Percentiles rank a stretch among this genome's conserved stretches.
phyloP scores from a whole-genome alignment of 257 asterid genomes.

The Gentiana dahurica region DNA sequence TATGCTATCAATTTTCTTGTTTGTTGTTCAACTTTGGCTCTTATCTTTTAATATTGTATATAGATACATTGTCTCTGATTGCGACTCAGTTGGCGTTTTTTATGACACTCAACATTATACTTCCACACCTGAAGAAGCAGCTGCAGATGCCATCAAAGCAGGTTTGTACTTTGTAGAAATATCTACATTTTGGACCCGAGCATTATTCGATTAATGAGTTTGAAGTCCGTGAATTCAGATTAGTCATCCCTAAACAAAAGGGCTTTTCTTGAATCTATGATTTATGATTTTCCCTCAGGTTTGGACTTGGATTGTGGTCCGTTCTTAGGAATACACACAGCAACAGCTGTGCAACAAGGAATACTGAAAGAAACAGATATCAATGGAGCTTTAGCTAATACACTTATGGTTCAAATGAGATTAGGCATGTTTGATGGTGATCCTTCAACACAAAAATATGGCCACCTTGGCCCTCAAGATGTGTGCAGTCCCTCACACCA shows the following conservation, averaged over 20 bases:
- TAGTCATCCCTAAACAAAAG: not conserved
- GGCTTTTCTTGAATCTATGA: not conserved
- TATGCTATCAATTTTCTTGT: too few relatives aligned
- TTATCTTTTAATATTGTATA: not conserved
- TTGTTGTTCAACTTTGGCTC: not conserved
- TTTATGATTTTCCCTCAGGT: constrained; percentile 21
- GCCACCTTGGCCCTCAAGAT: constrained; percentile 52
- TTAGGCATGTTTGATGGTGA: constrained; percentile 88
- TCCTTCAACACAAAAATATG: constrained; percentile 42
- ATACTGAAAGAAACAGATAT: constrained; percentile 47
- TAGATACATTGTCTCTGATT: constrained; percentile 67
- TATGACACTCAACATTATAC: constrained; percentile 68
- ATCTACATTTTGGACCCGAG: too few relatives aligned
- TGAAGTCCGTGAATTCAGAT: too few relatives aligned
- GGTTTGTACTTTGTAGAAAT: constrained; percentile 25
- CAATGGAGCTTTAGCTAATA: constrained; percentile 40
- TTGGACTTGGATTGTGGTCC: constrained; percentile 83
- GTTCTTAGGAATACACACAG: constrained; percentile 47
- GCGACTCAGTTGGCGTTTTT: constrained; percentile 74
- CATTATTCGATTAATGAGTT: too few relatives aligned
- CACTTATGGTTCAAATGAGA: constrained; percentile 60
- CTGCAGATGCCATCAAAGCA: constrained; percentile 68
- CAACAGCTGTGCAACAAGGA: constrained; percentile 50
- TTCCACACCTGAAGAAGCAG: constrained; percentile 78
- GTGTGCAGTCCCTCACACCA: constrained; percentile 60